Conservation (phyloP, 164 flowering plant genomes). For the Berberis vulgaris region DNA sequence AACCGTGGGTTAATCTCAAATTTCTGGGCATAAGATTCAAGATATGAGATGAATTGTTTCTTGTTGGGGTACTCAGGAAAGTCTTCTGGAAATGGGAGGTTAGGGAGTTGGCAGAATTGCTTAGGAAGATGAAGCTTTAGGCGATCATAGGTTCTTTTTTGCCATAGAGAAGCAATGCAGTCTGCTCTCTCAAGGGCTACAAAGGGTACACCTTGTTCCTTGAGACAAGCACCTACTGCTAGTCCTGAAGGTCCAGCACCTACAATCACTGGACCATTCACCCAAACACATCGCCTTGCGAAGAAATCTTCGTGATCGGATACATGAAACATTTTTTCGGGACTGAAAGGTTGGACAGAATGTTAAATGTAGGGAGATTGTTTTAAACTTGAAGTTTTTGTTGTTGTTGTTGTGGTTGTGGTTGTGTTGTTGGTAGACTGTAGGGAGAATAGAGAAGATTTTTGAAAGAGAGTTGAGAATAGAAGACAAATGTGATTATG, state of each 20-base stretch:
- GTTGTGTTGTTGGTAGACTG: too few relatives aligned
- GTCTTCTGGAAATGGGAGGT: constrained; percentile 49
- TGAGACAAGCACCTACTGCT: constrained; percentile 63
- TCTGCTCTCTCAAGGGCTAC: constrained; percentile 62
- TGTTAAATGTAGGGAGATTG: neutral
- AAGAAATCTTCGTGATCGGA: constrained; percentile 23
- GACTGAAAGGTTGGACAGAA: neutral
- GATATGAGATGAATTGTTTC: constrained; percentile 59
- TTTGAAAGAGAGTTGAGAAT: neutral
- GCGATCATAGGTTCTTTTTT: constrained; percentile 76
- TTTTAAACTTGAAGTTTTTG: neutral
- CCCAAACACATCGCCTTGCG: constrained; percentile 50
- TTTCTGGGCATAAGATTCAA: constrained; percentile 52
- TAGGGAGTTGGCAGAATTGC: constrained; percentile 74
- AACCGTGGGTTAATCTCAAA: constrained; percentile 56
- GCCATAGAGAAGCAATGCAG: constrained; percentile 93
- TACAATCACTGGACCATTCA: constrained; percentile 81
- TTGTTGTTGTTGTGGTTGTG: neutral
- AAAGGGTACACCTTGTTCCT: constrained; percentile 70
- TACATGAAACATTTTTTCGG: constrained; percentile 22
- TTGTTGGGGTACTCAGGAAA: constrained; percentile 80
- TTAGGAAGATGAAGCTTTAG: constrained; percentile 88
- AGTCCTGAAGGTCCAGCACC: constrained; percentile 92
- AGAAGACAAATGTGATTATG: neutral
- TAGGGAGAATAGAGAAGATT: neutral